Evolutionary conservation across 2,329 filamentous ascomycete genomes (phyloP), one percentile per base, ranked within the genome.

Genomic region (Aaosphaeria arxii): DNA sequence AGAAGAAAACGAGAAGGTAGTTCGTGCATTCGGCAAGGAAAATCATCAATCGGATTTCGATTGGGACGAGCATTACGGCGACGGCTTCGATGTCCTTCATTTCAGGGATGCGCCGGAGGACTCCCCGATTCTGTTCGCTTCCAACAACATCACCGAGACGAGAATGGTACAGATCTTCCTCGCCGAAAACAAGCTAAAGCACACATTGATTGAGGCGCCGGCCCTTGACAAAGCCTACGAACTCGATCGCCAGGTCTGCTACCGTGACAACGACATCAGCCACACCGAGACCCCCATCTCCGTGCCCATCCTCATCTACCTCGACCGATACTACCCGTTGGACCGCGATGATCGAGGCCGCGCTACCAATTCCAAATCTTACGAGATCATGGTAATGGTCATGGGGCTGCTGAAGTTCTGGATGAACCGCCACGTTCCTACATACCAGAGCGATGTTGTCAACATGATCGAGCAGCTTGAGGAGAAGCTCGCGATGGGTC

Each of bases 61-160:
- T 57, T 96, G 92, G 92, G 75, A 85, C 4, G 73, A 73, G 0
- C 71, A 80, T 28, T 99, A 99, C 61, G 91, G 91, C 0, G 57
- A 63, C 0, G 94, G 94, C 0, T 96, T 91, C 54, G 88, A 99
- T 62, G 89, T 96, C 5, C 71, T 94, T 49, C 86, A 94, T 60
- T 63, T 80, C 41, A 55, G 66, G 5, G 40, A 49, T 17, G 57
- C 67, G 1, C 55, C 63, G 0, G 46, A 55, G 5, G 66, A 71
- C 31, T 45, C 57, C 5, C 71, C 72, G 6, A 67, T 73, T 31
- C 55, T 76, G 5, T 74, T 73, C 42, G 60, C 66, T 1, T 61
- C 61, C 4, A 60, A 62, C 39, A 61, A 67, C 28, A 36, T 43
- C 2, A 55, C 66, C 0, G 58, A 66, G 13, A 69, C 63, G 11